phyloP scores from a whole-genome alignment of 495 filamentous ascomycete species.

The Viridothelium virens region DNA sequence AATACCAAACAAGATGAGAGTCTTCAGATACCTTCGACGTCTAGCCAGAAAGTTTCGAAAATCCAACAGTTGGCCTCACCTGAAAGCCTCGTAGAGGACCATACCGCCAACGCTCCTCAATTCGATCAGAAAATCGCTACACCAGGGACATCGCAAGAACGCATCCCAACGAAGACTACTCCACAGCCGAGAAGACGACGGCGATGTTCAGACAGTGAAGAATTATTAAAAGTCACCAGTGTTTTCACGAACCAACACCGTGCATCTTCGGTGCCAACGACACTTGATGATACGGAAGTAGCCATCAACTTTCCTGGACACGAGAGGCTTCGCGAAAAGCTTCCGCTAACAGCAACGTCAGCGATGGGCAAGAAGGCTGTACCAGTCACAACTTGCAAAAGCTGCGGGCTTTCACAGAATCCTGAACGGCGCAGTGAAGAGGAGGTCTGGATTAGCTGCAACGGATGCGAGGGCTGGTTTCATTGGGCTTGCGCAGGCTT shows the following conservation, averaged over 20 bases:
- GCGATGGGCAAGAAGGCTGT: neutral
- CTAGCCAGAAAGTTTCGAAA: neutral
- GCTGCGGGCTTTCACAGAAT: constrained; percentile 7
- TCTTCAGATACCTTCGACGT: neutral
- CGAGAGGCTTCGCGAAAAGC: neutral
- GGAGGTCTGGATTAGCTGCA: constrained; percentile 60
- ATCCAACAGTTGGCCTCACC: constrained; percentile 25
- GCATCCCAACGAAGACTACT: neutral
- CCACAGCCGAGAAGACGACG: neutral
- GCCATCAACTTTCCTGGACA: neutral
- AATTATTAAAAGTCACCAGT: neutral
- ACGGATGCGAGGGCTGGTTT: constrained; percentile 69
- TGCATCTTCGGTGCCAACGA: constrained; percentile 3
- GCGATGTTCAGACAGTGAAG: neutral
- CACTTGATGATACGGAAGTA: neutral
- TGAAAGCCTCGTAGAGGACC: constrained; percentile 20
- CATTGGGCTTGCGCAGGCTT: constrained; percentile 68
- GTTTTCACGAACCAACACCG: neutral
- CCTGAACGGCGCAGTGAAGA: constrained; percentile 25
- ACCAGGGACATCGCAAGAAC: neutral
- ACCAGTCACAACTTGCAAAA: constrained; percentile 5
- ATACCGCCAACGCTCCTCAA: neutral
- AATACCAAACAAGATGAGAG: neutral
- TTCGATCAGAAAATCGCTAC: neutral
- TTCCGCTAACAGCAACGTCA: neutral